A percentile compares a stretch with the other conserved stretches of the same genome.
Conservation (phyloP, 768 basidiomycete genomes). For the Leccinum barrowsii region DNA sequence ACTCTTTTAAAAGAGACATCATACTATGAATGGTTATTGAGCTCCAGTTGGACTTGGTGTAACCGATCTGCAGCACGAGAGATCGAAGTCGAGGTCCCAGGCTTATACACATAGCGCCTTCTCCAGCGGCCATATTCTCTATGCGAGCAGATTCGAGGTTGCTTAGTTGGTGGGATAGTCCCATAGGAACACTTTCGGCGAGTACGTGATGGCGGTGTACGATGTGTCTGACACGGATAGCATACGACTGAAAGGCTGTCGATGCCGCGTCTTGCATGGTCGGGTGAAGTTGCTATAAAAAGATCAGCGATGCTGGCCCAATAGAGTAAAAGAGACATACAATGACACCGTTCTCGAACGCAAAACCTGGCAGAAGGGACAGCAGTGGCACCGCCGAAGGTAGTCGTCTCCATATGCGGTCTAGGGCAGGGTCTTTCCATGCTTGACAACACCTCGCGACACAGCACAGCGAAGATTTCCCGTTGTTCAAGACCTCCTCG, state of each 20-base stretch:
- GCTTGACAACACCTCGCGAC: slow-evolving; percentile 42
- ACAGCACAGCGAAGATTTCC: slow-evolving; percentile 30
- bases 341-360: slow-evolving; percentile 3
- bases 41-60: slow-evolving; percentile 21
- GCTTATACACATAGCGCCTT: slow-evolving; percentile 22
- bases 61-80: slow-evolving; percentile 35
- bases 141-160: slow-evolving; percentile 23
- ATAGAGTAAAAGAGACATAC: slow-evolving; percentile 6
- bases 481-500: slow-evolving; percentile 27
- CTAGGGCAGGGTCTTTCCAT: slow-evolving; percentile 49
- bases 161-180: slow-evolving; percentile 1
- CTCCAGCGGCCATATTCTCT: slow-evolving; percentile 11
- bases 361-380: slow-evolving; percentile 29
- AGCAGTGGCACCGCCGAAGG: slow-evolving; percentile 41
- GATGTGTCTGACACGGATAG: slow-evolving; percentile 24
- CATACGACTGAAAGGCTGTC: slow-evolving; percentile 19
- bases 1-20: slow-evolving; percentile 26
- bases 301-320: not conserved
- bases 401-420: slow-evolving; percentile 43
- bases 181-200: slow-evolving; percentile 5
- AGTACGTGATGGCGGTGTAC: slow-evolving; percentile 17
- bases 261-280: not conserved
- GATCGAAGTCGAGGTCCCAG: slow-evolving; percentile 33
- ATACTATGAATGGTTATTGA: slow-evolving; percentile 20
- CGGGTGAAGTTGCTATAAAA: slow-evolving; percentile 10